phyloP scores from a whole-genome alignment of 108 stramenopile species.

The Asterionellopsis glacialis region DNA sequence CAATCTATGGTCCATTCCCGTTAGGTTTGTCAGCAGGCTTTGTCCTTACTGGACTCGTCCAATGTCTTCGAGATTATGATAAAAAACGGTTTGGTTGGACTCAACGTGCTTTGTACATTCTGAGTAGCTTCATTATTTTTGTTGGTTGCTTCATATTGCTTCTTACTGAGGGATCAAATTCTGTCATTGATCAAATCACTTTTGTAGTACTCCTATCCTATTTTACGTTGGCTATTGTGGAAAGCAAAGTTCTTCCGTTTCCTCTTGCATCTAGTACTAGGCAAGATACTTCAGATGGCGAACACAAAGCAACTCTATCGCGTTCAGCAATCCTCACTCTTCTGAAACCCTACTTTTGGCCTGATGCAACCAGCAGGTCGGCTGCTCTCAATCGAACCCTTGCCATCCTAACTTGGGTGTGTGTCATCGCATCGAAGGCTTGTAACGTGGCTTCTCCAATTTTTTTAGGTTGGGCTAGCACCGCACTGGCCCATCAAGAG shows the following conservation, averaged over 20 bases:
- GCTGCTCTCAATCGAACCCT: constrained; percentile 82
- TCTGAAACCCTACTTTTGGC: constrained; percentile 96
- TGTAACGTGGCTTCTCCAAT: constrained; percentile 80
- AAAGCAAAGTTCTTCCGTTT: constrained; percentile 40
- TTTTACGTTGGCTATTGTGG: constrained; percentile 33
- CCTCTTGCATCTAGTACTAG: constrained; percentile 12
- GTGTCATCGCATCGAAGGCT: constrained; percentile 78
- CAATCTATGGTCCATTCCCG: constrained; percentile 31
- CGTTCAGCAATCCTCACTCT: constrained; percentile 51
- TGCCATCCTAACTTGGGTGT: constrained; percentile 89
- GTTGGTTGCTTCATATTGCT: not conserved
- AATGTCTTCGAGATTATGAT: constrained; percentile 33
- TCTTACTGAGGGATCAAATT: constrained; percentile 11
- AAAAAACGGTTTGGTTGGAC: constrained; percentile 26
- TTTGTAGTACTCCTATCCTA: constrained; percentile 32
- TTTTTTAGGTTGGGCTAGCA: constrained; percentile 83
- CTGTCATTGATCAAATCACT: constrained; percentile 16
- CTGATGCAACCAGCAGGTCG: constrained; percentile 57
- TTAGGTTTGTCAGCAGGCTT: constrained; percentile 25
- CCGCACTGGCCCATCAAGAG: constrained; percentile 72
- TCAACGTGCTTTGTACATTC: constrained; percentile 33
- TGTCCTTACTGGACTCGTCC: constrained; percentile 25
- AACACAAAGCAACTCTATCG: constrained; percentile 37
- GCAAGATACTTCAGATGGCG: constrained; percentile 11
- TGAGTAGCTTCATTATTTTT: constrained; percentile 24